Base-by-base conservation (phyloP, 2,329 filamentous ascomycete genomes). In the Macrophomina pseudophaseolina region DNA sequence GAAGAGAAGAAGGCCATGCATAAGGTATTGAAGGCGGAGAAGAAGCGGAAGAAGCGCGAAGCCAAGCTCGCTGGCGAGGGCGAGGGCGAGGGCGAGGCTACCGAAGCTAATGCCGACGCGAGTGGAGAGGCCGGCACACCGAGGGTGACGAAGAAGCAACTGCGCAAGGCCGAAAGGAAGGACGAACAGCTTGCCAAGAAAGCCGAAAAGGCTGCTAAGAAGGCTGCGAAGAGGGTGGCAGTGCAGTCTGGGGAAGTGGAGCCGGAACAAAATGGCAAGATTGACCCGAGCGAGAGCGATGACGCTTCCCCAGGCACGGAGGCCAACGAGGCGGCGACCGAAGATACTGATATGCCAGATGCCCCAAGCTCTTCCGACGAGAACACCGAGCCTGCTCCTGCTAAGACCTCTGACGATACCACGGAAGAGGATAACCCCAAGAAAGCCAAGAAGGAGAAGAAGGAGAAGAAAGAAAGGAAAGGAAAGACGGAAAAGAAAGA, bases 21-120 rank as follows among this genome's bases (percentile, higher is more conserved):
- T 11, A 44, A 42, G 35, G 38, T 28, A 38, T 48, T 59, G 56
- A 65, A 65, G 9, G 71, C 72, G 46, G 69, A 70, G 30, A 54
- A 66, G 53, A 66, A 60, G 23, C 30, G 9, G 33, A 42, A 49
- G 58, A 62, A 66, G 65, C 23, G 51, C 9, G 64, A 66, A 16
- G 33, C 42, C 23, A 56, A 66, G 46, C n/a, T 42, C 70, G 75
- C 75, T 28, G 74, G 76, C 74, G 78, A 80, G 72, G 46, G 30
- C 28, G 48, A 64, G 5, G 49, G 12, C 30, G 49, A 33, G 30
- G 14, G 12, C 7, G 7, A 38, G 35, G 35, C 23, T 23, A 23
- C 23, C 23, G 23, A 23, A 23, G 23, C 23, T 23, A 3, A 23
- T 14, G 48, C 48, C 8, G 18, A 51, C 6, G 7, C 60, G 30